Conservation (phyloP, 2,329 filamentous ascomycete genomes). For the Diatrype stigma region DNA sequence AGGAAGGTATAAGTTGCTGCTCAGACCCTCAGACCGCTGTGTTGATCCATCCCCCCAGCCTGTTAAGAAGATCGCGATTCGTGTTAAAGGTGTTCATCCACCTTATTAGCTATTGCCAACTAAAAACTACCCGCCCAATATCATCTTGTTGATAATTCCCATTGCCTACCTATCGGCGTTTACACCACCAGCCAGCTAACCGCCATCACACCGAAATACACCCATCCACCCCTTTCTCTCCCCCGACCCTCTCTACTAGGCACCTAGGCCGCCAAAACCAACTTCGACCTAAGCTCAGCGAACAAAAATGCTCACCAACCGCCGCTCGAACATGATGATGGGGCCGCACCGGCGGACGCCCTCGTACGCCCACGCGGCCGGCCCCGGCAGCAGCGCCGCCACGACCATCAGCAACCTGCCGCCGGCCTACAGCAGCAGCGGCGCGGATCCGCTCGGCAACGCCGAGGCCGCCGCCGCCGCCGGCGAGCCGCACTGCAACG, state of each 20-base stretch:
- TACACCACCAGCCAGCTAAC: background rate
- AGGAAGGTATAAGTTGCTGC: too few species aligned
- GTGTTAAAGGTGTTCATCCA: too few species aligned
- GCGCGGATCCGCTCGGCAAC: too few species aligned
- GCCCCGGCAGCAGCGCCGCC: background rate
- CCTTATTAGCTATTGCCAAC: too few species aligned
- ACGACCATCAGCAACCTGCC: slow-evolving; percentile 7
- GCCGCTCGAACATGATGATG: slow-evolving; percentile 17
- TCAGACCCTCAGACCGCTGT: too few species aligned
- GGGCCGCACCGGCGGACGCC: slow-evolving; percentile 5
- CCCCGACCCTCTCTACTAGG: too few species aligned
- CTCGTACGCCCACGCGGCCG: background rate
- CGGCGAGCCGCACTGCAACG: slow-evolving; percentile 16
- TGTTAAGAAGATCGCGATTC: too few species aligned
- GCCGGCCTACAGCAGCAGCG: slow-evolving; percentile 2
- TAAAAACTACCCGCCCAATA: too few species aligned
- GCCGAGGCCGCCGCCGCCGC: too few species aligned
- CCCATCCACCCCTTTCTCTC: background rate
- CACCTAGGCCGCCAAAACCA: background rate
- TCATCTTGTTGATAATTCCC: too few species aligned
- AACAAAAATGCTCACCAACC: slow-evolving; percentile 20
- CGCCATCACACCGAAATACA: background rate
- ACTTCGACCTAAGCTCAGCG: too few species aligned
- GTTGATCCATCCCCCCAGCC: too few species aligned
- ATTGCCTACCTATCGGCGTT: background rate